These are phyloP conservation scores for Juncus inflexus DNA, from an alignment of 176 grass and related monocot species.

Conservation along the genomic window DNA sequence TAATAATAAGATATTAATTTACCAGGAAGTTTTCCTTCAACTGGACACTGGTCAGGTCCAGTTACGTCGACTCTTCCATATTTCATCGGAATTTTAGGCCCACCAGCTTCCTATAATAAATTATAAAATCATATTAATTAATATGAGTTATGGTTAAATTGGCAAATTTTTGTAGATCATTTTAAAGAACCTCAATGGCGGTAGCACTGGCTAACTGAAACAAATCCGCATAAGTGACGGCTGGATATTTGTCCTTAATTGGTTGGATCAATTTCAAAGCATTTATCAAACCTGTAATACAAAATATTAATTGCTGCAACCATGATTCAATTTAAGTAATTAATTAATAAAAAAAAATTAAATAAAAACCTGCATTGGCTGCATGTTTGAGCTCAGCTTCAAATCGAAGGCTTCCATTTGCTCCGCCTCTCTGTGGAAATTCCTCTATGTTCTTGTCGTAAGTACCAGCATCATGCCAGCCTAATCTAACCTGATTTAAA, in stretches of 20 bases:
- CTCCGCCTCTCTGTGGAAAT: constrained; percentile 82
- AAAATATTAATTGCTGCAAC: neutral
- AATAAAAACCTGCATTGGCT: constrained; percentile 81
- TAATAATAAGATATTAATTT: constrained; percentile 23
- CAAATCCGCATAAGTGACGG: constrained; percentile 77
- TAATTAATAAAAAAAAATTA: neutral
- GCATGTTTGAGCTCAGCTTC: constrained; percentile 87
- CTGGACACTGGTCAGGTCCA: constrained; percentile 86
- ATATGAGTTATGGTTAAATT: constrained; percentile 16
- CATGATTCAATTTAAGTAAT: neutral
- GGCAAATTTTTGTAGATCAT: constrained; percentile 1
- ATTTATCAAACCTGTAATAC: constrained; percentile 68
- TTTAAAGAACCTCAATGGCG: constrained; percentile 74
- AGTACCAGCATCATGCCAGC: constrained; percentile 97
- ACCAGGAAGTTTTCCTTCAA: constrained; percentile 98
- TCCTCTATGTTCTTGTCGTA: constrained; percentile 89
- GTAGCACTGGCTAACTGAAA: constrained; percentile 96
- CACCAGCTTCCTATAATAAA: constrained; percentile 66
- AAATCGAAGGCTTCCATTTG: constrained; percentile 94
- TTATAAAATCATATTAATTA: too few relatives aligned
- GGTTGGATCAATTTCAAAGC: constrained; percentile 88
- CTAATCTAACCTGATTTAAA: constrained; percentile 60
- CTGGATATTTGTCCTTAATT: constrained; percentile 73
- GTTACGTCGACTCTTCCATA: constrained; percentile 88
- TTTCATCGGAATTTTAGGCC: constrained; percentile 87